Base-by-base conservation (phyloP, 306 rosid genomes). In the Dryas drummondii region DNA sequence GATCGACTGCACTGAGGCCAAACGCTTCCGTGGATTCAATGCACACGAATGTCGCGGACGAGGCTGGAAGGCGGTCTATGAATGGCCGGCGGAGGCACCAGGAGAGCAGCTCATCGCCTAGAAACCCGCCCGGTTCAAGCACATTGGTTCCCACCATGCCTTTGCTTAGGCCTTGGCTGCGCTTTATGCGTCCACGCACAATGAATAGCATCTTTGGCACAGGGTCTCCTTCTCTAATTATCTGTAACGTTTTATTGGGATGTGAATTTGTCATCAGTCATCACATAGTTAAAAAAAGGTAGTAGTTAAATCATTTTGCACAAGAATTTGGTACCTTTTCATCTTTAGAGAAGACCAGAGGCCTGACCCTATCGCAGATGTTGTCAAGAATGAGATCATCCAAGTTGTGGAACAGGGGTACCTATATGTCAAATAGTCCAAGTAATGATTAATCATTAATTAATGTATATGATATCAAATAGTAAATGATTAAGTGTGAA, bases 81-180 rank as follows among this genome's bases (percentile, higher is more conserved):
- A 96, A 92, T 0, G 99, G 99, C 5, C 99, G 90, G 47, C 97
- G 88, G 2, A 96, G 98, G 76, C 99, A 96, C 90, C 92, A 96
- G 0, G 97, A 92, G 59, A 96, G 96, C 6, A 96, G 91, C 84
- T 96, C 99, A 19, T 96, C 99, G 0, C 99, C 99, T 0, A 94
- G 76, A 72, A 92, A 94, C 0, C 97, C 99, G 55, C 99, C 99
- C 2, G 94, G 87, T 79, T 92, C 98, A 2, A 94, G 82, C 73
- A 77, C 75, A 63, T 96, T 94, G 15, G 97, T 86, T 49, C 97
- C 99, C 9, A 91, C 91, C 85, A 88, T 68, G 68, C 99, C 99
- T 83, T 94, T 94, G 89, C 97, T 94, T 13, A 94, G 93, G 84
- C 84, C 84, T 74, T 94, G 99, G 83, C 44, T 73, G 9, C 99